Percentiles rank a stretch among this genome's conserved stretches.
phyloP scores from a whole-genome alignment of 371 early-diverging fungal genomes.

The Rhizopus delemar region DNA sequence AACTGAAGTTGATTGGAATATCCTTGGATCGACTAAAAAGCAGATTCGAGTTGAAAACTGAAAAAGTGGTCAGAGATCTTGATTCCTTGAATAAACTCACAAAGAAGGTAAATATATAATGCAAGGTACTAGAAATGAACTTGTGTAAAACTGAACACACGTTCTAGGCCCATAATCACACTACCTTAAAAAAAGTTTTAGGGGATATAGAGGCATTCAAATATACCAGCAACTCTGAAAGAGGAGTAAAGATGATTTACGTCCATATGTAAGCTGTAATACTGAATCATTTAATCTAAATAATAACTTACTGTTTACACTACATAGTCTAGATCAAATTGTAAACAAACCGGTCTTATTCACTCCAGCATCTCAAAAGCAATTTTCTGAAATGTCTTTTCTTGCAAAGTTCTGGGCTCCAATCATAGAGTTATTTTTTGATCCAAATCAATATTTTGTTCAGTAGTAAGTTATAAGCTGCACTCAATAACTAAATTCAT shows the following conservation, averaged over 20 bases:
- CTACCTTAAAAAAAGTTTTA: background rate
- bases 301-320: constrained; percentile 2
- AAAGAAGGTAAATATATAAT: constrained; percentile 13
- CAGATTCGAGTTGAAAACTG: constrained; percentile 10
- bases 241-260: constrained; percentile 5
- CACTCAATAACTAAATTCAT: no score
- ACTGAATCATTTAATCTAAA: constrained; percentile 11
- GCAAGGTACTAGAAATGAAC: constrained; percentile 15
- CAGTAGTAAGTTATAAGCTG: no score
- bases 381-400: constrained; percentile 12
- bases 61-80: constrained; percentile 7
- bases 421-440: constrained; percentile 11
- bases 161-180: constrained; percentile 14
- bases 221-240: no score
- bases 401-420: constrained; percentile 21
- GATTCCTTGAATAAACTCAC: constrained; percentile 1
- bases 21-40: background rate
- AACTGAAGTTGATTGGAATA: constrained; percentile 16
- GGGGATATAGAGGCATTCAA: no score
- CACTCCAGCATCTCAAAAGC: constrained; percentile 5
- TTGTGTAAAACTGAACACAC: constrained; percentile 11
- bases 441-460: constrained; percentile 16
- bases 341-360: constrained; percentile 15
- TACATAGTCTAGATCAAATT: constrained; percentile 12
- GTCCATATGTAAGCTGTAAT: constrained; percentile 20